Evolutionary conservation across 768 basidiomycete species (phyloP), one percentile per base, ranked within the genome.

Genomic region (Clitopilus hobsonii): DNA sequence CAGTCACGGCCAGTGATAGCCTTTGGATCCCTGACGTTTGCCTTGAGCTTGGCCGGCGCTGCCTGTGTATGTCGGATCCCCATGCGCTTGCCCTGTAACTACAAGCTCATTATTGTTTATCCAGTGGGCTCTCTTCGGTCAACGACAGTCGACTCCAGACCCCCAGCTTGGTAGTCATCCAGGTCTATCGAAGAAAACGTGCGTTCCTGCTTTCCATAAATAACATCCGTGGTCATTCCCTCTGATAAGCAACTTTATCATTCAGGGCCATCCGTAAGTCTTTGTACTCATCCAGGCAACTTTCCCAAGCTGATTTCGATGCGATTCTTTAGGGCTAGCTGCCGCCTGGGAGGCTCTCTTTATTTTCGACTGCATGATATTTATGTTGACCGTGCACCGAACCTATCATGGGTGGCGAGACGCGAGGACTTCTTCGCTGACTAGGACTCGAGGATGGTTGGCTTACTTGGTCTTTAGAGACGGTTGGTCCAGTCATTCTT

Each of bases 331-430:
- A 36, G 32, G 32, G 8, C n/a, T 36, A 36, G 32, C 32, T 11
- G 32, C 32, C n/a, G 32, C 78, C n/a, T 83, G 81, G 80, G 80
- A 81, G 58, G 75, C 78, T 1, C 71, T 82, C 6, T 77, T 80
- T 53, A 58, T 72, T 1, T 81, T 75, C 56, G 82, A 85, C 60
- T 53, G 69, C 0, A 65, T 79, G 16, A 66, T 83, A 13, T 80
- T 83, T 54, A 54, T 57, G 18, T 64, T 84, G 22, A 83, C 79
- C 0, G 45, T 83, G 18, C 58, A 60, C 60, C 79, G 76, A 61
- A 78, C 80, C 8, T 36, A 36, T n/a, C 32, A 3, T 72, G 66
- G 67, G 71, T 60, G 53, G 64, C 66, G 8, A 58, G 73, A 51
- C 61, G 32, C 8, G 13, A 36, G 32, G 32, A 36, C 13, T 14